phyloP scores from a whole-genome alignment of 139 green algal genomes.

The Chlamydomonas urium region DNA sequence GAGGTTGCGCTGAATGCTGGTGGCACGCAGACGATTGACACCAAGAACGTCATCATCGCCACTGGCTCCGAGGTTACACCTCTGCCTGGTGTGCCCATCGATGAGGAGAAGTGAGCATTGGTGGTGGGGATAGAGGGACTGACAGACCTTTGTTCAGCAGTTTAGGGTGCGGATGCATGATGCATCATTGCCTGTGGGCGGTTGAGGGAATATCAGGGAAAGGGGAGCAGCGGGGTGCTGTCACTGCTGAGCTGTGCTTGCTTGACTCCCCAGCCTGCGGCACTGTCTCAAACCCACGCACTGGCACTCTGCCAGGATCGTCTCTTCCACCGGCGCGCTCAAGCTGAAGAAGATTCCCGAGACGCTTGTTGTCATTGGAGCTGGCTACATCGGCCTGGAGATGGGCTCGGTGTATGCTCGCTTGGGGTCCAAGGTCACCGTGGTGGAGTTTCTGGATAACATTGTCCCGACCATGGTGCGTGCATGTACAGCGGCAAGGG shows the following conservation, averaged over 20 bases:
- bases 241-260: too few relatives aligned
- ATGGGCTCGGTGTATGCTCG: slow-evolving; percentile 93
- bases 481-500: too few relatives aligned
- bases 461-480: slow-evolving; percentile 91
- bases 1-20: slow-evolving; percentile 78
- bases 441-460: slow-evolving; percentile 90
- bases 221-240: too few relatives aligned
- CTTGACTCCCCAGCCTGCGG: too few relatives aligned
- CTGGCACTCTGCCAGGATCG: too few relatives aligned
- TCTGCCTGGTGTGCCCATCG: slow-evolving; percentile 84
- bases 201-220: too few relatives aligned
- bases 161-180: too few relatives aligned
- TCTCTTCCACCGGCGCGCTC: slow-evolving; percentile 95
- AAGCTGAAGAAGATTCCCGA: slow-evolving; percentile 83
- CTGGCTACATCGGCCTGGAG: slow-evolving; percentile 96
- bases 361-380: slow-evolving; percentile 93
- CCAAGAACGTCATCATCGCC: slow-evolving; percentile 96
- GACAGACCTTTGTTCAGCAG: too few relatives aligned
- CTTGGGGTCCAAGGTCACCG: slow-evolving; percentile 89
- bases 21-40: slow-evolving; percentile 42
- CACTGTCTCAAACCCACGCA: too few relatives aligned
- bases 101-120: slow-evolving; percentile 86
- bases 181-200: too few relatives aligned
- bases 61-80: slow-evolving; percentile 90
- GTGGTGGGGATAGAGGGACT: too few relatives aligned